These are phyloP conservation scores for Ganoderma meredithae DNA, from an alignment of 1,284 basidiomycete species.

Conservation along the genomic window DNA sequence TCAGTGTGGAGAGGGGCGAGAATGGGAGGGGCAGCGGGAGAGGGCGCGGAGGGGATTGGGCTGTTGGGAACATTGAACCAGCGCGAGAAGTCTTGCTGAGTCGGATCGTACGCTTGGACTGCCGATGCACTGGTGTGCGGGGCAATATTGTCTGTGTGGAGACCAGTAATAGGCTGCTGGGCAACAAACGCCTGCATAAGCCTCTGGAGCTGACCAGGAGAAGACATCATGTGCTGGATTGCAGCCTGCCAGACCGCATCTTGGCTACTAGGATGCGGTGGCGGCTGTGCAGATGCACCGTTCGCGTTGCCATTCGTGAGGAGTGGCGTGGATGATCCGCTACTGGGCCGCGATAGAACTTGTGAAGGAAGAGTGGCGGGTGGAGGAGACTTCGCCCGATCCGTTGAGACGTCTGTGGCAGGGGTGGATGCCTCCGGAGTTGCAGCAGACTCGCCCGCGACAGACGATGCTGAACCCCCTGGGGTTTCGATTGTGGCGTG, in stretches of 20 bases:
- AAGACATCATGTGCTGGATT: constrained; percentile 65
- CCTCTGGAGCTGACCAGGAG: constrained; percentile 74
- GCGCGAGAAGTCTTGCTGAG: constrained; percentile 30
- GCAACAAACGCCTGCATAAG: constrained; percentile 65
- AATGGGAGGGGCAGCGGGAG: constrained; percentile 29
- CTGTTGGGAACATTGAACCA: constrained; percentile 31
- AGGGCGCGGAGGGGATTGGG: constrained; percentile 30
- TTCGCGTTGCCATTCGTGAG: constrained; percentile 16
- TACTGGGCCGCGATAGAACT: constrained; percentile 29
- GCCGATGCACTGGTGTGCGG: constrained; percentile 20
- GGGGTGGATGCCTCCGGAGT: constrained; percentile 41
- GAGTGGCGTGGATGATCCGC: constrained; percentile 24
- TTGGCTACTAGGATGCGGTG: constrained; percentile 32
- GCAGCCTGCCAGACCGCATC: constrained; percentile 67
- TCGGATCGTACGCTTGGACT: constrained; percentile 43
- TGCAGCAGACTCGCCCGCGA: constrained; percentile 34
- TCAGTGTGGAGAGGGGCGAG: constrained; percentile 31
- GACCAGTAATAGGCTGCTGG: constrained; percentile 41
- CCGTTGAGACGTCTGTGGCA: constrained; percentile 18
- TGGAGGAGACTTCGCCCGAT: constrained; percentile 21
- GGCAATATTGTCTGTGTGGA: constrained; percentile 17
- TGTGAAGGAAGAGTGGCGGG: constrained; percentile 26
- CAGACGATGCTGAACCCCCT: constrained; percentile 31
- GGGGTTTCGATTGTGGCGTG: constrained; percentile 44
- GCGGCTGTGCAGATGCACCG: constrained; percentile 5